A percentile compares a stretch with the other conserved stretches of the same genome.
Evolutionary conservation across 139 green algal genomes (phyloP).

Genomic region (Picochlorum costavermella): DNA sequence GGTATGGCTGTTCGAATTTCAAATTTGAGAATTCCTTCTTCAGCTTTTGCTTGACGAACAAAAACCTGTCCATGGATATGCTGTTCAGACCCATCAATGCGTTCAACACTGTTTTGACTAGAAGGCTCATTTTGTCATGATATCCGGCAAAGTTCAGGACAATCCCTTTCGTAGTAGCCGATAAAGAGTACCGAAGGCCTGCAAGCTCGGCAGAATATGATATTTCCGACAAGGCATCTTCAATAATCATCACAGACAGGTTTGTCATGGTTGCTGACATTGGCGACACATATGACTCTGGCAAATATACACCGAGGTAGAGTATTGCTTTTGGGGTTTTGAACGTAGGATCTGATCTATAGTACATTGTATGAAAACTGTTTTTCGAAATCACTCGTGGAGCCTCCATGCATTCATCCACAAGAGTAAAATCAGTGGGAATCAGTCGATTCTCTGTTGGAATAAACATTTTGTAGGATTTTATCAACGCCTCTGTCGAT

Average conservation of each 20-base stretch:
- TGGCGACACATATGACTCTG: conserved; percentile 50
- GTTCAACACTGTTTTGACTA: conserved; percentile 56
- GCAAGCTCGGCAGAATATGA: conserved; percentile 80
- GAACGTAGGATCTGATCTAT: conserved; percentile 34
- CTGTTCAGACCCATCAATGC: conserved; percentile 40
- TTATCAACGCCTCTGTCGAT: neutral
- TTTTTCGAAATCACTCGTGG: conserved; percentile 1
- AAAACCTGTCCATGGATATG: conserved; percentile 58
- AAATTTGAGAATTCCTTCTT: conserved; percentile 54
- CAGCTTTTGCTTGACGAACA: conserved; percentile 48
- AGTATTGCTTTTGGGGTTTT: conserved; percentile 53
- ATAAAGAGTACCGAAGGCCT: conserved; percentile 46
- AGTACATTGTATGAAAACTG: conserved; percentile 30
- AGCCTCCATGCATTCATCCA: conserved; percentile 14
- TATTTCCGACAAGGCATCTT: conserved; percentile 76
- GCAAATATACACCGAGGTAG: conserved; percentile 44
- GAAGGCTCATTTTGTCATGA: conserved; percentile 66
- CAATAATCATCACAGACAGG: conserved; percentile 64
- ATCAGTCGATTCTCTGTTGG: conserved; percentile 77
- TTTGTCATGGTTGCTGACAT: conserved; percentile 52
- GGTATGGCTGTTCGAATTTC: conserved; percentile 74
- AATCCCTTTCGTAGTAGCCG: conserved; percentile 23
- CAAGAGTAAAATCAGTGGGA: conserved; percentile 28
- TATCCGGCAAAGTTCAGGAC: conserved; percentile 54
- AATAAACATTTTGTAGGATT: conserved; percentile 28